phyloP scores from a whole-genome alignment of 371 early-diverging fungal genomes.

The Massospora cicadina region DNA sequence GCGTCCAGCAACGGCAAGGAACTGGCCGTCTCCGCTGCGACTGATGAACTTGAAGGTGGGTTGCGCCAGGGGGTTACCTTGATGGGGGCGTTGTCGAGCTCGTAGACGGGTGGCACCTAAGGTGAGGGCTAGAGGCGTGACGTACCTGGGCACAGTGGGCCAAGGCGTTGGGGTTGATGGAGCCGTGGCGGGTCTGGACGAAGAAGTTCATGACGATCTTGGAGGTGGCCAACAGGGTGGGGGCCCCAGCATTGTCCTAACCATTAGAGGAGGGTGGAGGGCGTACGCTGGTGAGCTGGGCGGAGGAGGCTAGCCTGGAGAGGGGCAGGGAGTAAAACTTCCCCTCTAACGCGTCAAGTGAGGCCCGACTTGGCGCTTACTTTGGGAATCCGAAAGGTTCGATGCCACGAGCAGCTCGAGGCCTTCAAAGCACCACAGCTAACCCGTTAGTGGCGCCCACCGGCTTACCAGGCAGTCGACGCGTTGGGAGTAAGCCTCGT shows the following conservation, averaged over 20 bases:
- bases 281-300: conserved; percentile 2
- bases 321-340: background rate
- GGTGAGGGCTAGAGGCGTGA: background rate
- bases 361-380: background rate
- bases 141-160: conserved; percentile 1
- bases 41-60: conserved; percentile 26
- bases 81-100: conserved; percentile 2
- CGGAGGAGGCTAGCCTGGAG: background rate
- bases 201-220: conserved; percentile 1
- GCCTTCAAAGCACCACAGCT: background rate
- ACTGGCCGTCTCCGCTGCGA: conserved; percentile 41
- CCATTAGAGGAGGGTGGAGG: background rate
- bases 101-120: conserved; percentile 6
- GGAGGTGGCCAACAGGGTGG: background rate
- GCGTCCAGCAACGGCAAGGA: conserved; percentile 57
- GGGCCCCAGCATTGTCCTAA: background rate
- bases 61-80: background rate
- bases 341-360: background rate
- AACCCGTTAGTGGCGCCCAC: background rate
- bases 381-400: background rate
- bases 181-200: background rate
- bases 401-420: background rate
- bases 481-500: background rate
- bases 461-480: background rate
- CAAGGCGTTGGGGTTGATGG: conserved; percentile 6